Evolutionary conservation across 1,139 yeast species (phyloP), one percentile per base, ranked within the genome.

Genomic region (Lizanozyma gosingica): DNA sequence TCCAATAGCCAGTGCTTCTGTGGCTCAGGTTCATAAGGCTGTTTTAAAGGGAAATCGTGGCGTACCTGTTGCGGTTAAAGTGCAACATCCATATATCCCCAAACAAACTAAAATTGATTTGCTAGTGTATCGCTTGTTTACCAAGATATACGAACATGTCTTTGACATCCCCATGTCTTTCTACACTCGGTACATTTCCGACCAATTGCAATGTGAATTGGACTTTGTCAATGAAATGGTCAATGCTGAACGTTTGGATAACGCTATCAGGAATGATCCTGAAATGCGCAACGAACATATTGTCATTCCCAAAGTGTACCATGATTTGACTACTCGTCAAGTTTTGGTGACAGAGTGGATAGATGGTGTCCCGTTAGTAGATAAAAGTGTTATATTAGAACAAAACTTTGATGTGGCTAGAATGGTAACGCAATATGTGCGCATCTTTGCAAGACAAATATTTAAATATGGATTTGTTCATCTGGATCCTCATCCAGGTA

Each of bases 401-500:
- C 50, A 57, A 9, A 67, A 68, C 1, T 78, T 58, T 51, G 63
- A 76, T 49, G 58, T 73, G 16, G 50, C 61, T 15, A 47, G 55
- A 14, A 63, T 79, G 15, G 70, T 83, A 76, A 58, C 65, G 15
- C 74, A 71, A 42, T 73, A 82, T 47, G 59, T 80, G 36, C 63
- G 64, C 29, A 63, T 80, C 14, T 80, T 80, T 48, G 79, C 85
- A 4, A 73, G 75, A 43, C 90, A 82, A 62, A 80, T 83, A 27
- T 84, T 83, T 56, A 66, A 72, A 35, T 83, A 85, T 75, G 94
- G 94, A 4, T 68, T 77, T 44, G 79, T 84, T 14, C 94, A 84
- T 56, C 78, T 88, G 40, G 94, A 84, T 55, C 86, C 92, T 4
- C 94, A 84, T 53, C 94, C 94, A 1, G 94, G 94, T 3, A 84